These are phyloP conservation scores for Parafenestella ontariensis DNA, from an alignment of 2,329 filamentous ascomycete genomes.

Conservation along the genomic window DNA sequence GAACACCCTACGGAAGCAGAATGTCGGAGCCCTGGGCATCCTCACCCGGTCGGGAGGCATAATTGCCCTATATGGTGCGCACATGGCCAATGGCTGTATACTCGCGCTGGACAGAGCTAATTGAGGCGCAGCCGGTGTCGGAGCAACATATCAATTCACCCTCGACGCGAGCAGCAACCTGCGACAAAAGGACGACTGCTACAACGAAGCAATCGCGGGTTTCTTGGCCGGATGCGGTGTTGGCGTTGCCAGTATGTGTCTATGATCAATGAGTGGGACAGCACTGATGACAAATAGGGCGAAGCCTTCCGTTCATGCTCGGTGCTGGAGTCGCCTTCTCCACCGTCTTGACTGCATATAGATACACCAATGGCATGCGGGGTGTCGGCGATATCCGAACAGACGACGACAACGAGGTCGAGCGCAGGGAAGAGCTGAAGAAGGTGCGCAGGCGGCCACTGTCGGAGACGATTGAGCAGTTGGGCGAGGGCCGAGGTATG, in stretches of 20 bases:
- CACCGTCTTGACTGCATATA: constrained; percentile 67
- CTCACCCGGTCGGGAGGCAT: constrained; percentile 80
- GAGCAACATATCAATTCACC: constrained; percentile 79
- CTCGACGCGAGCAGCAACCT: constrained; percentile 81
- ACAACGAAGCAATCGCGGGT: constrained; percentile 77
- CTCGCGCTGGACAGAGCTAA: constrained; percentile 26
- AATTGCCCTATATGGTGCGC: constrained; percentile 71
- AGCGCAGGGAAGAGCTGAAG: constrained; percentile 75
- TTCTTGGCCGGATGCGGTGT: constrained; percentile 76
- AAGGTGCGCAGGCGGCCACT: constrained; percentile 76
- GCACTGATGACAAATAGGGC: constrained; percentile 52
- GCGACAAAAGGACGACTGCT: constrained; percentile 80
- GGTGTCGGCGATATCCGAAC: constrained; percentile 57
- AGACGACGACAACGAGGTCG: constrained; percentile 74
- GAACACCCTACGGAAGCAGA: constrained; percentile 84
- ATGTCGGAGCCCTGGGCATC: constrained; percentile 80
- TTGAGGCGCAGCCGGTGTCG: constrained; percentile 68
- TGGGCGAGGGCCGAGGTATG: constrained; percentile 88
- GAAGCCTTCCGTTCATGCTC: constrained; percentile 73
- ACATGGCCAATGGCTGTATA: not conserved
- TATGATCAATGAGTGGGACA: constrained; percentile 7
- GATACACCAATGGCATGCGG: constrained; percentile 70
- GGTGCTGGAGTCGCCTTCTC: constrained; percentile 70
- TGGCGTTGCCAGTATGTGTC: constrained; percentile 72
- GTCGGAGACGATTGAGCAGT: constrained; percentile 78